Evolutionary conservation across 202 grass and related monocot species (phyloP), one percentile per base, ranked within the genome.

Genomic region (Zizania palustris): DNA sequence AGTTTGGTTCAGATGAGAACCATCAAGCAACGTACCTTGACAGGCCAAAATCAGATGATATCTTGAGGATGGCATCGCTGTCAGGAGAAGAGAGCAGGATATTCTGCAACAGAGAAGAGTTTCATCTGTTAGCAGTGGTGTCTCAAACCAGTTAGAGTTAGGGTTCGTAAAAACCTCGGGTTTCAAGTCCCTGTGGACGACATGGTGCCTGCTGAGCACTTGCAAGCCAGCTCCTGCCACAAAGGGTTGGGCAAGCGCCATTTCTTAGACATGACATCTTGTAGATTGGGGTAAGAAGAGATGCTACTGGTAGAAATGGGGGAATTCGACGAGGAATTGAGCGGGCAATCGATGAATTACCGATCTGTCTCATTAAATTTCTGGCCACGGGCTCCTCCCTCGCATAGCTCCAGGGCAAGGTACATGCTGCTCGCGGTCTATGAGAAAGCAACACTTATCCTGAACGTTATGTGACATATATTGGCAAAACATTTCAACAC

Each of bases 111-210:
- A 73, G 18, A 28, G 1, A 41, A 28, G 39, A 43, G 11, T 3
- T 40, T 22, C 1, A 42, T 71, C 35, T 66, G 68, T 51, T 15
- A 35, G 16, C 48, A 40, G 2, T 13, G 3, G 4, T 51, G 6
- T 48, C 11, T 7, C 11, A 13, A 4, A 12, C 11, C 15, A 51
- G 19, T 0, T 53, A n/a, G 49, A 53, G 14, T 16, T n/a, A 28
- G 28, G 28, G 28, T 28, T 28, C 28, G 2, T 13, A 18, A 4
- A 34, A 35, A 89, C 86, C 86, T 89, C 57, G 45, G 90, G 90
- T 79, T 93, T 93, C 77, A 89, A 63, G 68, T 93, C 90, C 39
- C 86, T 58, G 71, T 89, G 90, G 81, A 93, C 67, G 41, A 92
- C 42, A 58, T 89, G 86, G 83, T 89, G 86, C 18, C 10, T 8